Evolutionary conservation across 2,329 filamentous ascomycete genomes (phyloP).

Genomic region (Coniochaeta hoffmannii): DNA sequence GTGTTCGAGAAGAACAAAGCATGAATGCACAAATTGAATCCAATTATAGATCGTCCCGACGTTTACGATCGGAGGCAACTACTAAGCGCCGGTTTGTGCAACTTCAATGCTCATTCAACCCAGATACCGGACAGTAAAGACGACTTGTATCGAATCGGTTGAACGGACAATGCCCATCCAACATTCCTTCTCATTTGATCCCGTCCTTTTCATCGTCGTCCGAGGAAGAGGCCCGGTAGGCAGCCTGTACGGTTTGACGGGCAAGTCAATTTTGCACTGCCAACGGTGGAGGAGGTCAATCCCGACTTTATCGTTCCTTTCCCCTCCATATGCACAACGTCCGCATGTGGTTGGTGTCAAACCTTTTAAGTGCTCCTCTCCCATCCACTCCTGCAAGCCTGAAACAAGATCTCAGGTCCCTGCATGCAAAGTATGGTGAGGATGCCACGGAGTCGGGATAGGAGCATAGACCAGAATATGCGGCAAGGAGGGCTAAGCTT

Average conservation of each 20-base stretch:
- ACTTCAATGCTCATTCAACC: background rate
- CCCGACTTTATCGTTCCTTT: background rate
- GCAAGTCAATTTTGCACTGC: too few relatives aligned
- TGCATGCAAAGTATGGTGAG: background rate
- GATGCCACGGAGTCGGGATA: background rate
- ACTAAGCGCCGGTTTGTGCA: background rate
- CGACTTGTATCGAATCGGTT: too few relatives aligned
- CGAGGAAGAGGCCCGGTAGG: too few relatives aligned
- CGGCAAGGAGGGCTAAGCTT: background rate
- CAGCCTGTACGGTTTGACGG: too few relatives aligned
- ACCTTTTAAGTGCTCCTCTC: background rate
- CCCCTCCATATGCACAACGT: background rate
- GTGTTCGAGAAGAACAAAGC: background rate
- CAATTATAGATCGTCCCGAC: background rate
- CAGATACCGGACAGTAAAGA: too few relatives aligned
- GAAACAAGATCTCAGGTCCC: background rate
- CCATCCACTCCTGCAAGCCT: background rate
- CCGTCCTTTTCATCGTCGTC: too few relatives aligned
- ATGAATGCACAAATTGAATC: background rate
- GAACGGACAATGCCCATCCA: background rate
- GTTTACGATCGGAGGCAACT: background rate
- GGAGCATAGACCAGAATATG: background rate
- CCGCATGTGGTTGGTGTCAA: background rate
- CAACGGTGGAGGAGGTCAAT: too few relatives aligned
- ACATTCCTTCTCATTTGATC: background rate